Evolutionary conservation across 2,329 filamentous ascomycete genomes (phyloP).

Genomic region (Trichoderma asperellum): DNA sequence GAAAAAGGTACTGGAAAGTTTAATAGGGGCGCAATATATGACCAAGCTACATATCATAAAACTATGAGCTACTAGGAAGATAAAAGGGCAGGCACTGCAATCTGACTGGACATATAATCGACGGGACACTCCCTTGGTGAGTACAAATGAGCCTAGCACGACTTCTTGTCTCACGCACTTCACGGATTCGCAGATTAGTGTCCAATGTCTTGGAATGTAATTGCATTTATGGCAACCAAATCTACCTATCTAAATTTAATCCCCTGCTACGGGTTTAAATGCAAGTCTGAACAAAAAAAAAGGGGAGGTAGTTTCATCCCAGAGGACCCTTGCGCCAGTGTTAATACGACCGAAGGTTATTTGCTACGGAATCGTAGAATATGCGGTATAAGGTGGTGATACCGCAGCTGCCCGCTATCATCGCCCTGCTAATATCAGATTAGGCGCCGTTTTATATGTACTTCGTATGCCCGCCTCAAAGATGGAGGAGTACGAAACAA

Average conservation of each 20-base stretch:
- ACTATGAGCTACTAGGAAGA: neutral
- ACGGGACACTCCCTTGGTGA: neutral
- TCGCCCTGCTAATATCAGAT: slow-evolving; percentile 26
- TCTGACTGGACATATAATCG: neutral
- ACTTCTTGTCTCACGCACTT: neutral
- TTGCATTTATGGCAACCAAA: slow-evolving; percentile 40
- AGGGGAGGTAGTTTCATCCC: neutral
- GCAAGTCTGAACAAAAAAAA: slow-evolving; percentile 30
- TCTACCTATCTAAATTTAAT: slow-evolving; percentile 39
- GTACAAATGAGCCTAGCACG: no score
- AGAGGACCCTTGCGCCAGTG: slow-evolving; percentile 22
- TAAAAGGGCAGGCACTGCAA: neutral
- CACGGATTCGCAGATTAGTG: neutral
- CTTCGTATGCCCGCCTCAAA: slow-evolving; percentile 12
- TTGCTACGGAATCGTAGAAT: slow-evolving; percentile 20
- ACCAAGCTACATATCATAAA: neutral
- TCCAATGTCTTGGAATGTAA: slow-evolving; percentile 28
- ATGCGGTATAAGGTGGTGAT: slow-evolving; percentile 13
- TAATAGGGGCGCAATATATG: neutral
- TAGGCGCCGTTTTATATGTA: slow-evolving; percentile 26
- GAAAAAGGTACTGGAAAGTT: neutral
- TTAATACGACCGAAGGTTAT: slow-evolving; percentile 23
- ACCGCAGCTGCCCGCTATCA: slow-evolving; percentile 13
- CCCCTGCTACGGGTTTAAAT: slow-evolving; percentile 29
- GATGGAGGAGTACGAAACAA: slow-evolving; percentile 11